phyloP scores from a whole-genome alignment of 208 protist species.

The Trypanosoma rangeli region DNA sequence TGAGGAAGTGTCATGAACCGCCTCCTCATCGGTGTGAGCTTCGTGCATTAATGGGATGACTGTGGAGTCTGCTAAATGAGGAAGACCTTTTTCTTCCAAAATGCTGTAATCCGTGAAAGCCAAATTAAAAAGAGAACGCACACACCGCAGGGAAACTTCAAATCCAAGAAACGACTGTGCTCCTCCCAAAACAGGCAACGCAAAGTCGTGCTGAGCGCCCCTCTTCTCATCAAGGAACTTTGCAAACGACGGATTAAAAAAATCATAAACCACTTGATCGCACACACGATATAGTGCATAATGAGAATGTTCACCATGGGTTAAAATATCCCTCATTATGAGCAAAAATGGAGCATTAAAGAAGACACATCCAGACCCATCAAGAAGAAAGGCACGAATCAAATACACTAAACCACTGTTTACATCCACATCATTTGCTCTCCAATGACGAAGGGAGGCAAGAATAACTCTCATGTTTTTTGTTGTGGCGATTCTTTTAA shows the following conservation, averaged over 20 bases:
- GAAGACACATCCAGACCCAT: slow-evolving; percentile 56
- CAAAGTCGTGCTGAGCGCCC: slow-evolving; percentile 28
- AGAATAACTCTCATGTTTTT: slow-evolving; percentile 72
- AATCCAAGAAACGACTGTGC: slow-evolving; percentile 82
- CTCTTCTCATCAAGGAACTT: slow-evolving; percentile 47
- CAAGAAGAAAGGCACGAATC: slow-evolving; percentile 58
- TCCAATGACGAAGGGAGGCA: slow-evolving; percentile 73
- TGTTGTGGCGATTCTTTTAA: slow-evolving; percentile 60
- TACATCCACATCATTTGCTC: slow-evolving; percentile 71
- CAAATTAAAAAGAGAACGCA: slow-evolving; percentile 78
- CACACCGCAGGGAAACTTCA: slow-evolving; percentile 81
- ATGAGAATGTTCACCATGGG: slow-evolving; percentile 67
- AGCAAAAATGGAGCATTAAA: slow-evolving; percentile 80
- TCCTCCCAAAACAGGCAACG: slow-evolving; percentile 45
- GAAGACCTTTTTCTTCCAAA: slow-evolving; percentile 79
- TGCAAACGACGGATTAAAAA: slow-evolving; percentile 83
- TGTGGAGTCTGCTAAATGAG: slow-evolving; percentile 55
- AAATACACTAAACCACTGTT: slow-evolving; percentile 79
- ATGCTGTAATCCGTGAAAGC: slow-evolving; percentile 71
- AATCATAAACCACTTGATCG: slow-evolving; percentile 79
- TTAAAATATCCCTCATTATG: slow-evolving; percentile 71
- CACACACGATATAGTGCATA: slow-evolving; percentile 66
- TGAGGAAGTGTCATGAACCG: neutral
- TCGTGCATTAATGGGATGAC: slow-evolving; percentile 40
- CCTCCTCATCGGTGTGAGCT: slow-evolving; percentile 10